Conservation (phyloP, 83 land plant genomes). For the Picea abies region DNA sequence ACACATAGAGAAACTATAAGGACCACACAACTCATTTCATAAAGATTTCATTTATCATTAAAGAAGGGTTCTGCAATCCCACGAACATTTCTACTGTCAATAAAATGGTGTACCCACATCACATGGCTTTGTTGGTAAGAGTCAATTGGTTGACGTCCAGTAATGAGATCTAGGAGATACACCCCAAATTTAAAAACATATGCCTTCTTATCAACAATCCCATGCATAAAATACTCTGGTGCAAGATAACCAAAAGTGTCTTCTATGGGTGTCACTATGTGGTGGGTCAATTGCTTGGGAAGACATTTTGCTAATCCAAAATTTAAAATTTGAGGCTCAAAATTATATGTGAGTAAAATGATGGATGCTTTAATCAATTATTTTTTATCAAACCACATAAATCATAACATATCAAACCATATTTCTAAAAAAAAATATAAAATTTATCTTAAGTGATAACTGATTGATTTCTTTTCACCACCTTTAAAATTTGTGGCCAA, state of each 20-base stretch:
- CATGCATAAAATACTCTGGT: slow-evolving; percentile 58
- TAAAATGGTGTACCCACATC: slow-evolving; percentile 81
- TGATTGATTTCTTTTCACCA: too few relatives aligned
- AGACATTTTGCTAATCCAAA: slow-evolving; percentile 73
- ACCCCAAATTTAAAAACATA: slow-evolving; percentile 91
- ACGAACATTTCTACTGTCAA: slow-evolving; percentile 38
- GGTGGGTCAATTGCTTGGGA: slow-evolving; percentile 57
- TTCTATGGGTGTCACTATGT: too few relatives aligned
- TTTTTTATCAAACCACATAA: too few relatives aligned
- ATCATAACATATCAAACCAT: too few relatives aligned
- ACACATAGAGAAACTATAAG: slow-evolving; percentile 71
- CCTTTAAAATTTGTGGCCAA: too few relatives aligned
- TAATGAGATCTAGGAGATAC: slow-evolving; percentile 82
- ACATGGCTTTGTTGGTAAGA: slow-evolving; percentile 69
- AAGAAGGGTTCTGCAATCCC: slow-evolving; percentile 68
- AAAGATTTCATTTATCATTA: slow-evolving; percentile 34
- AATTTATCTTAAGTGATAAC: too few relatives aligned
- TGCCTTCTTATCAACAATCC: slow-evolving; percentile 92
- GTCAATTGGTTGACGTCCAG: slow-evolving; percentile 79
- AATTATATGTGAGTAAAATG: slow-evolving; percentile 74
- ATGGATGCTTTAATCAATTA: slow-evolving; percentile 85
- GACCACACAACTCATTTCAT: slow-evolving; percentile 52
- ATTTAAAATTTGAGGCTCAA: slow-evolving; percentile 70
- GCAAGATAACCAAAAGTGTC: slow-evolving; percentile 16
- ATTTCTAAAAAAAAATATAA: too few relatives aligned